A percentile compares a stretch with the other conserved stretches of the same genome.
Conservation (phyloP, 768 basidiomycete genomes). For the Kwoniella botswanensis region DNA sequence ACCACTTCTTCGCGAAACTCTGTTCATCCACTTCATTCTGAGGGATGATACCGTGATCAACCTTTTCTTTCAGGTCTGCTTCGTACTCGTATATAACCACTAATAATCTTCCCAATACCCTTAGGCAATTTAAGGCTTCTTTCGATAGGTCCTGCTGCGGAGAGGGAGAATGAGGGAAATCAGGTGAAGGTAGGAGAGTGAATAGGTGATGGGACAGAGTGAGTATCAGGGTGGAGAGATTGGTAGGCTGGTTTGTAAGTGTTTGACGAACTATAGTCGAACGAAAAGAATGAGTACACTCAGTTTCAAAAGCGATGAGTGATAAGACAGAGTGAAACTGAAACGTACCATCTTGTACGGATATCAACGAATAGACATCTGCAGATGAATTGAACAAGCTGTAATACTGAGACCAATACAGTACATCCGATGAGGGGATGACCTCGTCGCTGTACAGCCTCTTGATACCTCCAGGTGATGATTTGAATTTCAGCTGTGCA, state of each 20-base stretch:
- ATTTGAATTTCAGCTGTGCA: slow-evolving; percentile 86
- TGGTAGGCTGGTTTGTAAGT: slow-evolving; percentile 79
- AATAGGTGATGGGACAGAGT: slow-evolving; percentile 64
- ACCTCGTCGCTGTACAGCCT: slow-evolving; percentile 76
- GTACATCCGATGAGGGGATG: slow-evolving; percentile 70
- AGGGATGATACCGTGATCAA: slow-evolving; percentile 13
- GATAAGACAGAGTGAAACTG: background rate
- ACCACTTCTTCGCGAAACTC: slow-evolving; percentile 73
- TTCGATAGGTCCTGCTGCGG: slow-evolving; percentile 76
- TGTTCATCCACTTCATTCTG: slow-evolving; percentile 12
- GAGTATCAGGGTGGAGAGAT: slow-evolving; percentile 78
- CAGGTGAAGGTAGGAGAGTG: slow-evolving; percentile 48
- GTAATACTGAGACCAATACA: slow-evolving; percentile 92
- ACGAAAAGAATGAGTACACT: slow-evolving; percentile 21
- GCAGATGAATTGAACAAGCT: slow-evolving; percentile 84
- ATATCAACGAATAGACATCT: slow-evolving; percentile 87
- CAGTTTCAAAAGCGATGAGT: background rate
- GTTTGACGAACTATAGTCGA: slow-evolving; percentile 74
- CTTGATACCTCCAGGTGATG: slow-evolving; percentile 76
- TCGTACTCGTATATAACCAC: slow-evolving; percentile 75
- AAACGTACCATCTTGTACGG: slow-evolving; percentile 77
- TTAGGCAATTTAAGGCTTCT: slow-evolving; percentile 88
- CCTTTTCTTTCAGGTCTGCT: slow-evolving; percentile 53
- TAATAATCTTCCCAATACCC: slow-evolving; percentile 83
- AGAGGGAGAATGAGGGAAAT: slow-evolving; percentile 62